phyloP scores from a whole-genome alignment of 495 filamentous ascomycete species.

The Aspergillus baeticus region DNA sequence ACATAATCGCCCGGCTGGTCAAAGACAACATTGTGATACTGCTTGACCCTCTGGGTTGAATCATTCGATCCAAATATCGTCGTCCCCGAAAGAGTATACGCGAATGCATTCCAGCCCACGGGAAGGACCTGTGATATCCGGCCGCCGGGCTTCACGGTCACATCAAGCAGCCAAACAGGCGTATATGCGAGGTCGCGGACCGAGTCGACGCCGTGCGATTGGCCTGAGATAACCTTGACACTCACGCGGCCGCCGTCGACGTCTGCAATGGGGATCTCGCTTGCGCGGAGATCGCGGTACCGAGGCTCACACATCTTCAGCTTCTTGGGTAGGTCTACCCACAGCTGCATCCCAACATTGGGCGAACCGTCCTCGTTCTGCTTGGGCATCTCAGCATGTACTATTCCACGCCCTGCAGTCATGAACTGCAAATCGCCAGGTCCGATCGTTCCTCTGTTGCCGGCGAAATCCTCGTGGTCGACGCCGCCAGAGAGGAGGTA shows the following conservation, averaged over 20 bases:
- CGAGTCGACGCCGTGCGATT: constrained; percentile 77
- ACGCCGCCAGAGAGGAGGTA: constrained; percentile 81
- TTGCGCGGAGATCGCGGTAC: constrained; percentile 77
- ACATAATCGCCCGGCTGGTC: constrained; percentile 75
- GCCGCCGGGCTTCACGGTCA: constrained; percentile 79
- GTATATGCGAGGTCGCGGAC: constrained; percentile 92
- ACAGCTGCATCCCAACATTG: constrained; percentile 88
- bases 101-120: constrained; percentile 86
- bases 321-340: constrained; percentile 84
- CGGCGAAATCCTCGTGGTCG: constrained; percentile 95
- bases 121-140: constrained; percentile 72
- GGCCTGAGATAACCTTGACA: constrained; percentile 87
- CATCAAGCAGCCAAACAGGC: constrained; percentile 89
- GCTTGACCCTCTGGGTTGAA: constrained; percentile 54
- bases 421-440: constrained; percentile 94
- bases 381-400: constrained; percentile 95
- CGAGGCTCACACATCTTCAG: constrained; percentile 88
- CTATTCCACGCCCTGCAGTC: constrained; percentile 89
- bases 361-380: constrained; percentile 72
- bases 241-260: constrained; percentile 70
- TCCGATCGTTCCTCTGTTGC: constrained; percentile 81
- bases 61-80: constrained; percentile 64
- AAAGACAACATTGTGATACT: constrained; percentile 90
- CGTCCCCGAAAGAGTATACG: constrained; percentile 73
- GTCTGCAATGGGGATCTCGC: constrained; percentile 71